Percentiles rank a stretch among this genome's conserved stretches.
Conservation (phyloP, 257 asterid species). For the Petrea volubilis region DNA sequence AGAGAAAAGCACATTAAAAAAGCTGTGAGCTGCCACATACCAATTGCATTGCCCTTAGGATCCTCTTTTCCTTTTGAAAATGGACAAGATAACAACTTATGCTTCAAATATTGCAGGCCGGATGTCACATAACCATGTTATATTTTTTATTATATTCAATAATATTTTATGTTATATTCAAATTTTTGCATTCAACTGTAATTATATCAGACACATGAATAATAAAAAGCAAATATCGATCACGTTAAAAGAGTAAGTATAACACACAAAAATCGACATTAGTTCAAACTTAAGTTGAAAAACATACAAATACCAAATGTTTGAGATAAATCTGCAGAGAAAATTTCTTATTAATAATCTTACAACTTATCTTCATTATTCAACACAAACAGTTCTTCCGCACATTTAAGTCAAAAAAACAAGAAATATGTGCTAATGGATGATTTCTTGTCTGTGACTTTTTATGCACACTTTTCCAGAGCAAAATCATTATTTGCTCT, state of each 20-base stretch:
- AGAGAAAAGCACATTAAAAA: constrained; percentile 32
- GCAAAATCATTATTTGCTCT: neutral
- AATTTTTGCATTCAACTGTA: no score
- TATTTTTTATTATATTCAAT: no score
- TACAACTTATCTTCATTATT: no score
- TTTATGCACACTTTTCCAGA: constrained; percentile 5
- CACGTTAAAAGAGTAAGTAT: neutral
- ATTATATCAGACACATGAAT: neutral
- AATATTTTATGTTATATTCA: no score
- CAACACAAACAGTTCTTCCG: constrained; percentile 3
- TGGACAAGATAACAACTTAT: neutral
- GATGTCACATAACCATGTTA: no score
- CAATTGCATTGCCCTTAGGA: constrained; percentile 4
- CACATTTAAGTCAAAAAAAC: constrained; percentile 30
- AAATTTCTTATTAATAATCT: no score
- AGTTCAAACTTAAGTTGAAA: no score
- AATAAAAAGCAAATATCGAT: neutral
- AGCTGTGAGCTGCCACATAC: neutral
- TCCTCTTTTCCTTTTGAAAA: constrained; percentile 13
- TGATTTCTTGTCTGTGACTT: constrained; percentile 18
- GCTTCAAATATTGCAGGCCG: no score
- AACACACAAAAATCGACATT: no score
- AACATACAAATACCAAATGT: no score
- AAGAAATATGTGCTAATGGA: constrained; percentile 11
- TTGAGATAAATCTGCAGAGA: no score